Evolutionary conservation across 257 asterid species (phyloP), one percentile per base, ranked within the genome.

Genomic region (Rubia yunnanensis): DNA sequence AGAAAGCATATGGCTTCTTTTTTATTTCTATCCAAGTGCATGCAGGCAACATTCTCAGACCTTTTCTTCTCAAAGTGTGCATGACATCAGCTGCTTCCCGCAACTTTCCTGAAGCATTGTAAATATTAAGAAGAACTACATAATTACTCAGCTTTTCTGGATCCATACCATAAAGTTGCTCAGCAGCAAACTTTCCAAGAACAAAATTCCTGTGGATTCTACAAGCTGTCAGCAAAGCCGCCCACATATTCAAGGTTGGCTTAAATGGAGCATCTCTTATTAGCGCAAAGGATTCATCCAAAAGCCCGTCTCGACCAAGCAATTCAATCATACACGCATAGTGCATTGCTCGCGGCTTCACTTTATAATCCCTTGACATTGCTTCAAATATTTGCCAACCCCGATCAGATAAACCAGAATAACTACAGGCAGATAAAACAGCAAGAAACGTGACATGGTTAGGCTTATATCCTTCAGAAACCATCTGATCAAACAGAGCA

Each of bases 151-250:
- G 85, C 63, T 92, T 92, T 79, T 84, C 95, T 2, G 98, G 98
- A 63, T 63, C 92, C 98, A 92, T 81, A 17, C 84, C 85, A 4
- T 84, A 89, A 44, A 89, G 86, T 73, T 81, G 77, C 90, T 87
- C 96, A 27, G 95, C 96, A 24, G 95, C 96, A 72, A 83, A 81
- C 78, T 85, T 89, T 13, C 95, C 96, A n/a, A 87, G 96, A 56
- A 70, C 87, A 24, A 81, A 72, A 72, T 92, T 89, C 75, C 83
- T 80, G 77, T 87, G 96, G 67, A 76, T 77, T 79, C 96, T 80
- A 69, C 96, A 82, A 27, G 98, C 95, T n/a, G 96, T 92, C 67
- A 87, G 88, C 80, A 92, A 75, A 55, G 97, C 96, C 27, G 95
- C 95, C 96, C 96, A 92, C 95, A 85, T 89, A 74, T 87, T 87